Conservation (phyloP, 495 filamentous ascomycete species). For the Lentithecium fluviatile region DNA sequence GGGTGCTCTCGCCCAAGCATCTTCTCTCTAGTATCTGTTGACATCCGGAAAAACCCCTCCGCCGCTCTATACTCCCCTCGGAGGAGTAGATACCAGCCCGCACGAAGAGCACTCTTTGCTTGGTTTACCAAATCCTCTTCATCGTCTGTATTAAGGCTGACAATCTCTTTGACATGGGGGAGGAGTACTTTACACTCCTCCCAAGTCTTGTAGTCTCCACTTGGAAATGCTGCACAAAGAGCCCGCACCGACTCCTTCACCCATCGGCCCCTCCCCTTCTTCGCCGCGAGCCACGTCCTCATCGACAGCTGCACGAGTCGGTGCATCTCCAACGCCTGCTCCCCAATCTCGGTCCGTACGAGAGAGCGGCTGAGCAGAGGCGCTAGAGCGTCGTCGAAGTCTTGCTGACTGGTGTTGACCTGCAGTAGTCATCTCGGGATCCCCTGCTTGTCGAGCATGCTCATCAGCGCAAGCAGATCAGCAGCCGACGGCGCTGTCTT, state of each 20-base stretch:
- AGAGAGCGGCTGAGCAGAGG: slow-evolving; percentile 8
- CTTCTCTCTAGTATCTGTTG: too few species aligned
- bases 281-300: slow-evolving; percentile 10
- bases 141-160: background rate
- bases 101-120: background rate
- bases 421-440: slow-evolving; percentile 9
- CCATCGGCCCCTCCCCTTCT: slow-evolving; percentile 2
- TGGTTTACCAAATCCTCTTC: background rate
- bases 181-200: background rate
- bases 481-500: slow-evolving; percentile 7
- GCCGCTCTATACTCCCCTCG: slow-evolving; percentile 32
- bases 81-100: slow-evolving; percentile 5
- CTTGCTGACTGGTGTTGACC: background rate
- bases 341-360: background rate
- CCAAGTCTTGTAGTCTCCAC: slow-evolving; percentile 14
- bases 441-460: slow-evolving; percentile 19
- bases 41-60: background rate
- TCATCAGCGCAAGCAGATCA: slow-evolving; percentile 14
- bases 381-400: slow-evolving; percentile 11
- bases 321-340: slow-evolving; percentile 16
- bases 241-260: slow-evolving; percentile 2
- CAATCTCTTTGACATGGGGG: slow-evolving; percentile 7
- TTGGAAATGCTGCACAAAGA: slow-evolving; percentile 7
- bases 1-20: slow-evolving; percentile 30
- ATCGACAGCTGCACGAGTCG: slow-evolving; percentile 16